Conservation (phyloP, 306 rosid species). For the Sindora glabra region DNA sequence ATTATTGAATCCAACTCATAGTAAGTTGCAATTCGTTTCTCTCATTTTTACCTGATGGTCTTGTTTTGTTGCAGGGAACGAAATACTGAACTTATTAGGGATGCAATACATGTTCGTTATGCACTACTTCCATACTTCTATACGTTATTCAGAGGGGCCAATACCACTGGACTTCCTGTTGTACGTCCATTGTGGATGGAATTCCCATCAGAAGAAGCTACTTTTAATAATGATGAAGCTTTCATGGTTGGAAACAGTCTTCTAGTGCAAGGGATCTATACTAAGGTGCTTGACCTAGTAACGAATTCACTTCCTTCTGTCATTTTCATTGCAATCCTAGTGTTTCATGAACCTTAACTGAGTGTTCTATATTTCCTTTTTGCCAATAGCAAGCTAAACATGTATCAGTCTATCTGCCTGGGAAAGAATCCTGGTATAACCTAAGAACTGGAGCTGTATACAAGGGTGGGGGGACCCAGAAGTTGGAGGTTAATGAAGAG, state of each 20-base stretch:
- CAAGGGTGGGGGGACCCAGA: constrained; percentile 73
- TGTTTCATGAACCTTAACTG: constrained; percentile 5
- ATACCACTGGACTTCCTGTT: constrained; percentile 77
- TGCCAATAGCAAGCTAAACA: constrained; percentile 58
- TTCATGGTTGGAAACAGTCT: constrained; percentile 88
- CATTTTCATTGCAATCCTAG: neutral
- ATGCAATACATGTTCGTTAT: constrained; percentile 79
- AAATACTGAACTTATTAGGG: constrained; percentile 68
- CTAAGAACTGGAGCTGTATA: constrained; percentile 59
- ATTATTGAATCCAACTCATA: neutral
- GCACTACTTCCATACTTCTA: constrained; percentile 82
- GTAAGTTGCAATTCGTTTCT: neutral
- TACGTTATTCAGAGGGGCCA: constrained; percentile 90
- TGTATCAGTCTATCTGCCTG: constrained; percentile 77
- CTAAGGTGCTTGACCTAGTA: constrained; percentile 53
- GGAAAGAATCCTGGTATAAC: constrained; percentile 84
- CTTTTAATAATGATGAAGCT: constrained; percentile 90
- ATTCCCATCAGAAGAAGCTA: constrained; percentile 85
- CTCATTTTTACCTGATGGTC: constrained; percentile 4
- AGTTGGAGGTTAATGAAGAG: constrained; percentile 63
- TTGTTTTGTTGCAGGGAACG: constrained; percentile 57
- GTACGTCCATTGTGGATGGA: constrained; percentile 97
- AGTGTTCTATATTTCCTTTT: constrained; percentile 2
- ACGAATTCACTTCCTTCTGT: neutral
- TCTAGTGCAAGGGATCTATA: constrained; percentile 90